Evolutionary conservation across 805 yeast genomes (phyloP).

Genomic region (Torulaspora franciscae): DNA sequence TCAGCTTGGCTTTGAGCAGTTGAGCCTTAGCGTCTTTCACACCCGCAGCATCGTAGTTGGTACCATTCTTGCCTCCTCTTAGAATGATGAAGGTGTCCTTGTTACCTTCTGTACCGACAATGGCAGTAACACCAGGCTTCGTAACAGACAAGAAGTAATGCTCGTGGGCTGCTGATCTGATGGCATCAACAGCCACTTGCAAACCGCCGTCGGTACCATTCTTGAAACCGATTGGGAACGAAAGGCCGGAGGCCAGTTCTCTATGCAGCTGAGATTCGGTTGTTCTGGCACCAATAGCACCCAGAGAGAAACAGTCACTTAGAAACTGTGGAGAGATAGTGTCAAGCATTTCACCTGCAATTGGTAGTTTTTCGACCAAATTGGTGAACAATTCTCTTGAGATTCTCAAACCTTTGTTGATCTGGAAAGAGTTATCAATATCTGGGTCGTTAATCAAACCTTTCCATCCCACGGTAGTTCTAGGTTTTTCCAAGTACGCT

Average conservation of each 20-base stretch:
- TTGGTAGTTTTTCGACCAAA: conserved; percentile 79
- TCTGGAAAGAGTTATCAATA: conserved; percentile 85
- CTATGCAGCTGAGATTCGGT: conserved; percentile 97
- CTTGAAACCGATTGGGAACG: conserved; percentile 98
- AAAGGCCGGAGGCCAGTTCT: conserved; percentile 92
- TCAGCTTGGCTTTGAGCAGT: conserved; percentile 47
- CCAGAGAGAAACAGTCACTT: conserved; percentile 87
- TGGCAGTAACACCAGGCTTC: conserved; percentile 93
- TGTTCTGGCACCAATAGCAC: conserved; percentile 98
- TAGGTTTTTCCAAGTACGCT: conserved; percentile 95
- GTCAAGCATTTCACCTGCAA: conserved; percentile 96
- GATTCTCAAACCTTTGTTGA: conserved; percentile 88
- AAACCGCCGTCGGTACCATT: conserved; percentile 96
- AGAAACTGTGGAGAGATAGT: conserved; percentile 95
- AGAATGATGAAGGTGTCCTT: conserved; percentile 83
- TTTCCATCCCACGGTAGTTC: conserved; percentile 99
- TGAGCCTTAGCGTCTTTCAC: conserved; percentile 63
- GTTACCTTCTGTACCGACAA: conserved; percentile 93
- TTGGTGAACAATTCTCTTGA: conserved; percentile 82
- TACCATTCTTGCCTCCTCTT: conserved; percentile 93
- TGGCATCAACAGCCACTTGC: conserved; percentile 92
- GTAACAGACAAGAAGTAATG: conserved; percentile 95
- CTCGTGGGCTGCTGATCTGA: conserved; percentile 84
- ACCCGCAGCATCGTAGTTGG: conserved; percentile 77
- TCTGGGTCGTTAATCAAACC: conserved; percentile 97